Evolutionary conservation across 2,329 filamentous ascomycete genomes (phyloP).

Genomic region (Fusarium mundagurra): DNA sequence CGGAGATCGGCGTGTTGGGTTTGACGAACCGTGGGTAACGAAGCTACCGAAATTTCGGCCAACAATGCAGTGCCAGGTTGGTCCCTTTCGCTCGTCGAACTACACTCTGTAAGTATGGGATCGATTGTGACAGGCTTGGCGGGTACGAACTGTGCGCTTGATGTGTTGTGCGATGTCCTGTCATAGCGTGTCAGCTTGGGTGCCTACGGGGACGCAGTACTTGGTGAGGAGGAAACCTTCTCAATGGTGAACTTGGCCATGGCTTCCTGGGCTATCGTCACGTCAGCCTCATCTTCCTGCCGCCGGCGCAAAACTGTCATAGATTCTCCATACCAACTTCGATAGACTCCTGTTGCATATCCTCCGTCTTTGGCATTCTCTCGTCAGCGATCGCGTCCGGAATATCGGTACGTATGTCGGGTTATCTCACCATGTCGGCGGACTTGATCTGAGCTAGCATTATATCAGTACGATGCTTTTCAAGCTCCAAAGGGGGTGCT

Average conservation of each 20-base stretch:
- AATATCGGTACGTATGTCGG: slow-evolving; percentile 12
- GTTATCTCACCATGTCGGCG: slow-evolving; percentile 86
- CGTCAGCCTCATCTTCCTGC: slow-evolving; percentile 40
- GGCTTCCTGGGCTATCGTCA: slow-evolving; percentile 65
- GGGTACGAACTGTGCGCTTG: slow-evolving; percentile 79
- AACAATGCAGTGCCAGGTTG: slow-evolving; percentile 99
- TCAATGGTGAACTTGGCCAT: slow-evolving; percentile 72
- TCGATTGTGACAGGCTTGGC: slow-evolving; percentile 17
- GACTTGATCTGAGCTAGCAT: slow-evolving; percentile 91
- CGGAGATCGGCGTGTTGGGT: not conserved
- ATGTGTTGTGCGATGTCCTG: slow-evolving; percentile 96
- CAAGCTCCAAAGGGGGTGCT: not conserved
- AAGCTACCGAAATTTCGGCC: slow-evolving; percentile 99
- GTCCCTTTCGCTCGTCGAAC: slow-evolving; percentile 97
- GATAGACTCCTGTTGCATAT: slow-evolving; percentile 96
- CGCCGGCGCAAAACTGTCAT: not conserved
- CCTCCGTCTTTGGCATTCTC: slow-evolving; percentile 75
- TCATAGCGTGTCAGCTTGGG: slow-evolving; percentile 27
- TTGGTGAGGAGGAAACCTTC: slow-evolving; percentile 56
- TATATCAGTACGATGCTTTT: slow-evolving; percentile 18
- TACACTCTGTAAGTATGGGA: slow-evolving; percentile 50
- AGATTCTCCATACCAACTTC: slow-evolving; percentile 80
- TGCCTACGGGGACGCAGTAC: not conserved
- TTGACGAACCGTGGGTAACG: slow-evolving; percentile 86
- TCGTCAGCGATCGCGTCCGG: slow-evolving; percentile 44